A percentile compares a stretch with the other conserved stretches of the same genome.
phyloP scores from a whole-genome alignment of 2,329 filamentous ascomycete genomes.

The Sclerotinia subarctica region DNA sequence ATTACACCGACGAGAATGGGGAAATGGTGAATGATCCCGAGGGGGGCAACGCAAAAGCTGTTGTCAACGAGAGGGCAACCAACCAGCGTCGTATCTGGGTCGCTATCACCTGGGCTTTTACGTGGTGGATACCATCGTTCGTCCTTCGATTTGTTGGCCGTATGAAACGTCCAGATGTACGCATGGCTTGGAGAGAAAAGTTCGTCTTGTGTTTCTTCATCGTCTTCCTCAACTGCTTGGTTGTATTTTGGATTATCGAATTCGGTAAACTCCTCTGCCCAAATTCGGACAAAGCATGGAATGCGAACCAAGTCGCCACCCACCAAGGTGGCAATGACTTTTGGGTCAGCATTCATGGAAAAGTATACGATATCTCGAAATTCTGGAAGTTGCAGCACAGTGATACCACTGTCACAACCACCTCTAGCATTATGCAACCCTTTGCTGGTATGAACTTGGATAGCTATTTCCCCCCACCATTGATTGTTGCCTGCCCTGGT shows the following conservation, averaged over 20 bases:
- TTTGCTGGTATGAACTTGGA: conserved; percentile 78
- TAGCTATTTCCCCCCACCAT: conserved; percentile 78
- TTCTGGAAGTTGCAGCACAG: conserved; percentile 87
- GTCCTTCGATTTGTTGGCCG: conserved; percentile 76
- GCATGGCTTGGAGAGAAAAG: conserved; percentile 97
- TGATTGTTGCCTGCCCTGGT: conserved; percentile 70
- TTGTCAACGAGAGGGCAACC: conserved; percentile 67
- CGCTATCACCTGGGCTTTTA: conserved; percentile 75
- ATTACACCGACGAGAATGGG: conserved; percentile 66
- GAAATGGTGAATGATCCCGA: conserved; percentile 74
- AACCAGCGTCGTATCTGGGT: conserved; percentile 73
- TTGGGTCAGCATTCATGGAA: conserved; percentile 82
- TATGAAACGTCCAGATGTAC: conserved; percentile 96
- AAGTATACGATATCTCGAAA: conserved; percentile 86
- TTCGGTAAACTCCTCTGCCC: conserved; percentile 87
- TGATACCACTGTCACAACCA: conserved; percentile 62
- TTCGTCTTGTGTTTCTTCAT: conserved; percentile 80
- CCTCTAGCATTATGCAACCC: conserved; percentile 64
- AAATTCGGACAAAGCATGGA: conserved; percentile 89
- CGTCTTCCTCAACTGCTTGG: conserved; percentile 70
- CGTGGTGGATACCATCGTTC: conserved; percentile 92
- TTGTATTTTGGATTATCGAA: conserved; percentile 89
- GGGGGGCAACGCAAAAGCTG: conserved; percentile 69
- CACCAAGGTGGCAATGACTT: conserved; percentile 75
- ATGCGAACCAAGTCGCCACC: conserved; percentile 60